Evolutionary conservation across 2,329 filamentous ascomycete species (phyloP), one percentile per base, ranked within the genome.

Genomic region (Parastagonospora avenae): DNA sequence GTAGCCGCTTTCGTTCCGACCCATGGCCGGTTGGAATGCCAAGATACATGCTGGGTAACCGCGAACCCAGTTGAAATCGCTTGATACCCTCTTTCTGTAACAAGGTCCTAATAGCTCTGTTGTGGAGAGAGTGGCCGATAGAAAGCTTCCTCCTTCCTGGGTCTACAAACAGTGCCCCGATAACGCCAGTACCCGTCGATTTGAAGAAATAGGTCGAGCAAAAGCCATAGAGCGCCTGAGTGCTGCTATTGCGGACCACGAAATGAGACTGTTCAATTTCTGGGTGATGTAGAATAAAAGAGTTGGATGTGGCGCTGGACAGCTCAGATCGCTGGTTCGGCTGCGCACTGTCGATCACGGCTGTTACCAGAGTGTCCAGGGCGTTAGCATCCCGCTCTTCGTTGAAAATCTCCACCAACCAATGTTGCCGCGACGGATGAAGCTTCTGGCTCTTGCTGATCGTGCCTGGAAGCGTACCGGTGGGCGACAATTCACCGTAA

Each of bases 211-310:
- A 97, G 0, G 92, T 96, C 0, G 92, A 89, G 66, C 90, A 93
- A 73, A 97, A 97, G 2, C 92, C 92, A 67, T 96, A 97, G 0
- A 97, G 77, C 0, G 90, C 90, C 56, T 91, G 88, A 0, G 92
- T 97, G 71, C 90, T 96, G 76, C 90, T 95, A 70, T 97, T 97
- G 15, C 92, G 85, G 29, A 97, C 92, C 8, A 97, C 92, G 67
- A 93, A 96, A 71, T 97, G 92, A 0, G 86, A 80, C 73, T 96
- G 91, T 48, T 90, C 85, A 27, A 96, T 82, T 39, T 87, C 83
- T 1, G 84, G 79, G 60, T 86, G 86, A 57, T 82, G 84, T 2
- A 96, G 77, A 50, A 92, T 83, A 69, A 97, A 96, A 0, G 89
- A 89, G 40, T 83, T 83, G 1, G 91, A 87, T 1, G 82, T 87